Evolutionary conservation across 805 yeast genomes (phyloP).

Genomic region (Candida vartiovaarae): DNA sequence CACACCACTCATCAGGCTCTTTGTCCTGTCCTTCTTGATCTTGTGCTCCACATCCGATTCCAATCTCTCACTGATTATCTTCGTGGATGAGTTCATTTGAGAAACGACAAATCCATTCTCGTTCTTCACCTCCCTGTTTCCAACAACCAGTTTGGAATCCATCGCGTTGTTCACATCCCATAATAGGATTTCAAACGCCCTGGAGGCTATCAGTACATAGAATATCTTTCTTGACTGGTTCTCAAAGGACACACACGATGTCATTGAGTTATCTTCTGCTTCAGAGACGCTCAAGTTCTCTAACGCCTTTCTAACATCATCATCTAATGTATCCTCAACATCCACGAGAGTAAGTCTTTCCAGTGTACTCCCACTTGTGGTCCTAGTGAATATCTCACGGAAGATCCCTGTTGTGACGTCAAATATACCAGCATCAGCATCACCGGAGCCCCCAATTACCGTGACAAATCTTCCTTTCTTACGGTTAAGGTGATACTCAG

Average conservation of each 20-base stretch:
- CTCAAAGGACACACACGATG: slow-evolving; percentile 15
- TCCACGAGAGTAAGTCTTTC: slow-evolving; percentile 17
- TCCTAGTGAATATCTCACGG: slow-evolving; percentile 30
- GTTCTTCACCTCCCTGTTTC: neutral
- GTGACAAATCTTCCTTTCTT: slow-evolving; percentile 39
- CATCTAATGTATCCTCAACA: slow-evolving; percentile 5
- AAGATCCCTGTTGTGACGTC: slow-evolving; percentile 63
- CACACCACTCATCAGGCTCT: slow-evolving; percentile 32
- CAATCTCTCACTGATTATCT: slow-evolving; percentile 25
- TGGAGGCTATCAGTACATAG: slow-evolving; percentile 14
- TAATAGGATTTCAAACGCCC: slow-evolving; percentile 19
- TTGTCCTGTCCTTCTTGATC: slow-evolving; percentile 12
- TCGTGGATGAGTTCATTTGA: slow-evolving; percentile 32
- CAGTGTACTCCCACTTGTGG: slow-evolving; percentile 6
- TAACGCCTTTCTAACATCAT: neutral
- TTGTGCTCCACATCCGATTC: slow-evolving; percentile 23
- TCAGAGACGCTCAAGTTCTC: neutral
- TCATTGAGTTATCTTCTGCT: slow-evolving; percentile 10
- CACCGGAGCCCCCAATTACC: slow-evolving; percentile 62
- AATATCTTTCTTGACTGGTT: slow-evolving; percentile 14
- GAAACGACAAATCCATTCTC: slow-evolving; percentile 18
- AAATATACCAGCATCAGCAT: slow-evolving; percentile 63
- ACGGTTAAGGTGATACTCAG: slow-evolving; percentile 26
- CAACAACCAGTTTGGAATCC: slow-evolving; percentile 27
- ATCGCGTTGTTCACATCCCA: slow-evolving; percentile 32